phyloP scores from a whole-genome alignment of 305 asterid genomes.

The Withania somnifera region DNA sequence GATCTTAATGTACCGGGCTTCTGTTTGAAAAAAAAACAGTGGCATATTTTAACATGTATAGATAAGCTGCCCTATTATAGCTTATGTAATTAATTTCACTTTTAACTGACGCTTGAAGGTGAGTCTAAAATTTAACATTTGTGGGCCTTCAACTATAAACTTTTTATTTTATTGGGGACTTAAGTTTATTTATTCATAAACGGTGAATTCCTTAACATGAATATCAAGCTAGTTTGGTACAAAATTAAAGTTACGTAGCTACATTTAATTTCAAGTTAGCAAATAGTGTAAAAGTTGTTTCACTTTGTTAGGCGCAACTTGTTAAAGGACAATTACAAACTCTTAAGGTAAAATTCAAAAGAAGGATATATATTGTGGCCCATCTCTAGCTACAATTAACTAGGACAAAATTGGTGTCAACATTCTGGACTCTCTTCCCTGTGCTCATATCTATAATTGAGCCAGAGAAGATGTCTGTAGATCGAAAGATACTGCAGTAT shows the following conservation, averaged over 20 bases:
- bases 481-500: too few species aligned
- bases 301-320: neutral
- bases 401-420: neutral
- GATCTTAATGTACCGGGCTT: too few species aligned
- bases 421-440: neutral
- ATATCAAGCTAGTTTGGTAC: neutral
- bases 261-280: neutral
- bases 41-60: neutral
- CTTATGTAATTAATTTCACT: neutral
- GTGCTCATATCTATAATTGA: neutral
- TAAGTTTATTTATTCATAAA: too few species aligned
- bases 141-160: accelerated
- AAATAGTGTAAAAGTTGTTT: neutral
- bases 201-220: neutral
- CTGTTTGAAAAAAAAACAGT: too few species aligned
- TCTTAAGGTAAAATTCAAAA: neutral
- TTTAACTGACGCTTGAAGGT: neutral
- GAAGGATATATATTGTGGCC: neutral
- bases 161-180: neutral
- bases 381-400: neutral
- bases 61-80: neutral
- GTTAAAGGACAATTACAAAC: neutral
- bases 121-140: neutral
- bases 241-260: neutral
- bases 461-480: neutral